Evolutionary conservation across 2,329 filamentous ascomycete species (phyloP).

Genomic region (Didymosphaeria variabile): DNA sequence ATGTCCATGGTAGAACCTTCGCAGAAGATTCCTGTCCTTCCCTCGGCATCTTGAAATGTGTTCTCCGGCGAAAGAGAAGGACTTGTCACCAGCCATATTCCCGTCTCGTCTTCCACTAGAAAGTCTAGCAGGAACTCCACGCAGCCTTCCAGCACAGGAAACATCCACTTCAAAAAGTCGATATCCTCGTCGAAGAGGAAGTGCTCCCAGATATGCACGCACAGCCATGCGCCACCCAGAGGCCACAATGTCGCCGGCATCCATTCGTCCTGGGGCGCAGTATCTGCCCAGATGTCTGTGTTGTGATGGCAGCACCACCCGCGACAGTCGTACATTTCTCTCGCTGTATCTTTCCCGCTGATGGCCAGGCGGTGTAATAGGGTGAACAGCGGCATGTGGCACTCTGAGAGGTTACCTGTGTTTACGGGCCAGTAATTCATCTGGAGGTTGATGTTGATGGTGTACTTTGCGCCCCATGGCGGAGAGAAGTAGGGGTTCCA

Average conservation of each 20-base stretch:
- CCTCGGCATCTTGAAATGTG: slow-evolving; percentile 33
- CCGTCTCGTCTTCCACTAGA: slow-evolving; percentile 39
- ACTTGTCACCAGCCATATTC: slow-evolving; percentile 40
- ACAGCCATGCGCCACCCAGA: slow-evolving; percentile 40
- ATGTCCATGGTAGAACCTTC: slow-evolving; percentile 57
- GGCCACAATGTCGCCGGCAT: slow-evolving; percentile 39
- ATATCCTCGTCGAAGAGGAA: slow-evolving; percentile 33
- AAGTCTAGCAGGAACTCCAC: slow-evolving; percentile 53
- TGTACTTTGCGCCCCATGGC: slow-evolving; percentile 60
- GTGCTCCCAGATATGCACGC: slow-evolving; percentile 32
- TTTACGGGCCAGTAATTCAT: slow-evolving; percentile 62
- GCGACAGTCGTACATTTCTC: slow-evolving; percentile 30
- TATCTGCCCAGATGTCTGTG: slow-evolving; percentile 40
- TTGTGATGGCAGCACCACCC: slow-evolving; percentile 40
- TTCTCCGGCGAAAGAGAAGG: slow-evolving; percentile 54
- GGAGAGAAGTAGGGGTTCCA: slow-evolving; percentile 56
- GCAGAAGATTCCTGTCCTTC: slow-evolving; percentile 30
- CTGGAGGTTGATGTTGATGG: slow-evolving; percentile 62
- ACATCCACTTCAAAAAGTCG: slow-evolving; percentile 22
- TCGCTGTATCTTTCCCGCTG: slow-evolving; percentile 39
- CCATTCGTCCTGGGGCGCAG: slow-evolving; percentile 33
- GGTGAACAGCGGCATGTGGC: slow-evolving; percentile 54
- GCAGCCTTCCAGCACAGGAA: slow-evolving; percentile 47
- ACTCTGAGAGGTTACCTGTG: slow-evolving; percentile 42
- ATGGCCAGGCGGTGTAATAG: slow-evolving; percentile 49